Evolutionary conservation across 441 rosid genomes (phyloP).

Genomic region (Eruca vesicaria): DNA sequence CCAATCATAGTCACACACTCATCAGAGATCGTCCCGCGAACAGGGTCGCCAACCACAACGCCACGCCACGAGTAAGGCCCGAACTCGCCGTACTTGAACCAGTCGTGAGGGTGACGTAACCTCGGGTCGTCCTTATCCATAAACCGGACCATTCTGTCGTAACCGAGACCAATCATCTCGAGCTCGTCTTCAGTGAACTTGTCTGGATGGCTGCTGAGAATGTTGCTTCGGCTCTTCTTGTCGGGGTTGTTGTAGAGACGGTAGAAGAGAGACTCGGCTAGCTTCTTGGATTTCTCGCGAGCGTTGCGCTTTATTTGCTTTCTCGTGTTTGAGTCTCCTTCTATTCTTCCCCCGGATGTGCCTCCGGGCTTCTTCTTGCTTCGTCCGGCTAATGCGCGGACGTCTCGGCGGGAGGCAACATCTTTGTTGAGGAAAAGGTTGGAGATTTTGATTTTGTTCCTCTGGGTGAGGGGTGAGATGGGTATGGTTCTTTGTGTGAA

Average conservation of each 20-base stretch:
- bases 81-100: slow-evolving; percentile 91
- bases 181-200: slow-evolving; percentile 83
- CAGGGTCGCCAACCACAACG: slow-evolving; percentile 80
- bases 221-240: slow-evolving; percentile 31
- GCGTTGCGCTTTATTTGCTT: slow-evolving; percentile 51
- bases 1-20: slow-evolving; percentile 69
- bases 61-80: slow-evolving; percentile 98
- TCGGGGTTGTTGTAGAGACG: slow-evolving; percentile 56
- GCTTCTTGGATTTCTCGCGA: slow-evolving; percentile 41
- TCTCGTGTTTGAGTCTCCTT: slow-evolving; percentile 52
- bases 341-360: slow-evolving; percentile 53
- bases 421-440: slow-evolving; percentile 30
- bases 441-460: slow-evolving; percentile 12
- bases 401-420: slow-evolving; percentile 40
- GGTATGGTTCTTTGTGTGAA: neutral
- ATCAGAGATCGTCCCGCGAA: slow-evolving; percentile 69
- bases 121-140: slow-evolving; percentile 90
- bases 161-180: slow-evolving; percentile 75
- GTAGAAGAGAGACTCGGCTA: slow-evolving; percentile 64
- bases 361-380: slow-evolving; percentile 80
- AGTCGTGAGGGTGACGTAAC: slow-evolving; percentile 74
- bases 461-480: slow-evolving; percentile 13
- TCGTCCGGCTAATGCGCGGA: slow-evolving; percentile 73
- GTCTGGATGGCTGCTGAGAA: slow-evolving; percentile 60
- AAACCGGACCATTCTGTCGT: slow-evolving; percentile 86